A percentile compares a stretch with the other conserved stretches of the same genome.
Evolutionary conservation across 192 early-diverging fungal genomes (phyloP).

Genomic region (Tieghemiomyces parasiticus): DNA sequence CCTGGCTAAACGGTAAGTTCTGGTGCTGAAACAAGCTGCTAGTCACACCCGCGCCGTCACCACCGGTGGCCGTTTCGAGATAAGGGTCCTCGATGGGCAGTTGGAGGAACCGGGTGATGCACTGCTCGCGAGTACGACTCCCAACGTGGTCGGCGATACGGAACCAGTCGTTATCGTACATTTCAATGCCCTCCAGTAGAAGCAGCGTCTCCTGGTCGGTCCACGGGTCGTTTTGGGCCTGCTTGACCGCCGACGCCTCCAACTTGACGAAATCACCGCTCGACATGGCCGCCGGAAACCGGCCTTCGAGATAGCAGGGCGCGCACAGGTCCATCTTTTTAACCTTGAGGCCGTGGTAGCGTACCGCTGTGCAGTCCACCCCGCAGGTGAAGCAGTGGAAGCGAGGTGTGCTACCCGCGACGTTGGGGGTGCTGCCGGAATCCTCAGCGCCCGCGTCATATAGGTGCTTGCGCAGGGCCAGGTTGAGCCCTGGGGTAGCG

Average conservation of each 20-base stretch:
- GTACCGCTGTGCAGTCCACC: conserved; percentile 54
- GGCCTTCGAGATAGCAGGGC: conserved; percentile 83
- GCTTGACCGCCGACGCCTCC: conserved; percentile 28
- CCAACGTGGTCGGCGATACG: conserved; percentile 86
- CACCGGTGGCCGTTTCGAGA: conserved; percentile 23
- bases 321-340: conserved; percentile 61
- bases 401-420: conserved; percentile 14
- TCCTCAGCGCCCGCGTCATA: conserved; percentile 27
- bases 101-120: conserved; percentile 75
- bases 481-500: conserved; percentile 18
- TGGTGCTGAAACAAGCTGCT: conserved; percentile 54
- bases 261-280: conserved; percentile 84
- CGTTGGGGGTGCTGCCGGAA: conserved; percentile 19
- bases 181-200: conserved; percentile 83
- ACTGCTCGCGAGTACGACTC: conserved; percentile 77
- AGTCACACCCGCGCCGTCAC: conserved; percentile 38
- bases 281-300: conserved; percentile 68
- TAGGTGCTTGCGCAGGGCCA: conserved; percentile 43
- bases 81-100: conserved; percentile 82
- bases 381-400: conserved; percentile 73
- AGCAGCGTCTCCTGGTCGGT: conserved; percentile 71
- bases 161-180: conserved; percentile 91
- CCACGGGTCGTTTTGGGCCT: conserved; percentile 54
- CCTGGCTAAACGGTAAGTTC: conserved; percentile 55
- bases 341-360: conserved; percentile 71